Percentiles rank a stretch among this genome's conserved stretches.
Conservation (phyloP, 2,329 filamentous ascomycete genomes). For the Xylariaceae sp. region DNA sequence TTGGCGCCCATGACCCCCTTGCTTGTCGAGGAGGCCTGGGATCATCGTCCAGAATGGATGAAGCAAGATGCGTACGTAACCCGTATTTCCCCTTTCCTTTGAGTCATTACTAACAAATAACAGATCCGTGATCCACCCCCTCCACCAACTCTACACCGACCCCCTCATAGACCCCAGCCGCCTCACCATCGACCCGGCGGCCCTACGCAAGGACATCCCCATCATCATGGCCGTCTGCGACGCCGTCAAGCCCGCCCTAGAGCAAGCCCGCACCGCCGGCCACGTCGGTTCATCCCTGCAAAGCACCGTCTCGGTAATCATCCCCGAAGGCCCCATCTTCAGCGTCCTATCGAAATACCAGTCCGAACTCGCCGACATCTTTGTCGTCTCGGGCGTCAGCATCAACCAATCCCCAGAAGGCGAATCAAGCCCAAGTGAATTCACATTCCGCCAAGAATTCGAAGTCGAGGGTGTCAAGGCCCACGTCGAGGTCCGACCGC, state of each 20-base stretch:
- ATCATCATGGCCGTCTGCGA: constrained; percentile 52
- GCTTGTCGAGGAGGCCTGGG: constrained; percentile 85
- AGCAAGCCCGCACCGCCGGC: constrained; percentile 66
- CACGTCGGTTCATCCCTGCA: constrained; percentile 76
- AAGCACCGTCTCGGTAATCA: constrained; percentile 58
- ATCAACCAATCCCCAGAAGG: constrained; percentile 33
- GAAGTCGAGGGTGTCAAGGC: constrained; percentile 36
- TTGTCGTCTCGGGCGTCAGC: constrained; percentile 50
- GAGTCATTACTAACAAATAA: constrained; percentile 1
- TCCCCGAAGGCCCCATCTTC: constrained; percentile 30
- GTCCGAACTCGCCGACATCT: constrained; percentile 56
- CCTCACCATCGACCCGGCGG: constrained; percentile 35
- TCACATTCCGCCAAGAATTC: constrained; percentile 37
- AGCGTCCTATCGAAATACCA: constrained; percentile 36
- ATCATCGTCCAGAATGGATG: constrained; percentile 63
- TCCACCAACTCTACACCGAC: constrained; percentile 43
- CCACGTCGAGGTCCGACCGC: constrained; percentile 44
- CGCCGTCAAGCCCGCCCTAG: constrained; percentile 70
- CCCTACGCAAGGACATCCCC: constrained; percentile 41
- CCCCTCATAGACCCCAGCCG: constrained; percentile 39
- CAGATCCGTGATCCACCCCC: constrained; percentile 36
- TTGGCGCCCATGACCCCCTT: constrained; percentile 75
- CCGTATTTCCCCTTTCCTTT: not conserved
- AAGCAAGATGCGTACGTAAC: constrained; percentile 41
- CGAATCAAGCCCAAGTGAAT: constrained; percentile 37